These are phyloP conservation scores for Neodidymelliopsis sp. DNA, from an alignment of 2,329 filamentous ascomycete species.

Conservation along the genomic window DNA sequence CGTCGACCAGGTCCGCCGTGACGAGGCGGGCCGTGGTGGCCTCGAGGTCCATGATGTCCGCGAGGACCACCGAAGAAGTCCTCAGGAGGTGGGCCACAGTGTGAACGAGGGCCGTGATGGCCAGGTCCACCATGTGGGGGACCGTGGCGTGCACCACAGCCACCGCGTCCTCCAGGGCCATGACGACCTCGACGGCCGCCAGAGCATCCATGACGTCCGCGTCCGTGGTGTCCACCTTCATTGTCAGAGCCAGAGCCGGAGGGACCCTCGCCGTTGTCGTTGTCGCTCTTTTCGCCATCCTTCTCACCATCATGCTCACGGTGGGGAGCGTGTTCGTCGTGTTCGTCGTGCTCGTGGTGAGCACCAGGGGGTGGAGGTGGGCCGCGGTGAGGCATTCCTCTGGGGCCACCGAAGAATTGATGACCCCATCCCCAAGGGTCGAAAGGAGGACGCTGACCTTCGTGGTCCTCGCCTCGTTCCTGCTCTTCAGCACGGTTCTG, in stretches of 20 bases:
- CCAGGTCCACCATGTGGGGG: conserved; percentile 22
- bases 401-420: conserved; percentile 35
- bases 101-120: conserved; percentile 10
- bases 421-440: conserved; percentile 47
- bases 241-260: conserved; percentile 38
- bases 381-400: conserved; percentile 39
- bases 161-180: conserved; percentile 31
- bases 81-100: conserved; percentile 9
- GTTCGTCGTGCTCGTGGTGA: too few species aligned
- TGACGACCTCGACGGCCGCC: conserved; percentile 32
- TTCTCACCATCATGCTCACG: conserved; percentile 24
- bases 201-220: conserved; percentile 30
- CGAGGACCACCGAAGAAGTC: conserved; percentile 8
- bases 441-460: conserved; percentile 28
- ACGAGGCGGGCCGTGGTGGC: conserved; percentile 27
- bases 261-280: conserved; percentile 42
- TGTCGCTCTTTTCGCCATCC: conserved; percentile 25
- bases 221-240: conserved; percentile 29
- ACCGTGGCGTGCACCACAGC: conserved; percentile 28
- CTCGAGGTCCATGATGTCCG: conserved; percentile 10
- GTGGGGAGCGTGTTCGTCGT: conserved; percentile 10
- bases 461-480: conserved; percentile 34
- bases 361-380: conserved; percentile 37
- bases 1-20: conserved; percentile 32
- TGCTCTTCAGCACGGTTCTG: conserved; percentile 42